Evolutionary conservation across 1,139 yeast species (phyloP).

Genomic region (Scheffersomyces lignicola): DNA sequence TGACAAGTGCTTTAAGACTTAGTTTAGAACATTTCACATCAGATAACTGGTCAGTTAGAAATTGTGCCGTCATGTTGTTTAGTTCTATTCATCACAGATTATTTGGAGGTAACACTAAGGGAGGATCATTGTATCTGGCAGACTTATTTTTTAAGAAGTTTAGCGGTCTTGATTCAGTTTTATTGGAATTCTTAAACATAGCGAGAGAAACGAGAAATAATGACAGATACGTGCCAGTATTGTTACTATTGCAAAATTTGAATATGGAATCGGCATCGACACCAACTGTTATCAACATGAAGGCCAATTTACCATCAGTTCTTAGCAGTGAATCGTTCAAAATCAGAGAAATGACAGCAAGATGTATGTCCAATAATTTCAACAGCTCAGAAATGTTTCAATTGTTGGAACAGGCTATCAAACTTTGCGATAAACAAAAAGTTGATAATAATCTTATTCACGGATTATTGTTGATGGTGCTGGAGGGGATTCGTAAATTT

Average conservation of each 20-base stretch:
- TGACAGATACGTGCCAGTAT: slow-evolving; percentile 54
- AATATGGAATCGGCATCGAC: slow-evolving; percentile 36
- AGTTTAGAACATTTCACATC: slow-evolving; percentile 65
- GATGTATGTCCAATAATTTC: slow-evolving; percentile 57
- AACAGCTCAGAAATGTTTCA: slow-evolving; percentile 5
- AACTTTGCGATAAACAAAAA: slow-evolving; percentile 16
- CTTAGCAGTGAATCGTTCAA: slow-evolving; percentile 65
- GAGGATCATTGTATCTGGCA: slow-evolving; percentile 20
- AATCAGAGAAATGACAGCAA: slow-evolving; percentile 81
- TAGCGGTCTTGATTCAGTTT: slow-evolving; percentile 48
- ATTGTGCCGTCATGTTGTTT: slow-evolving; percentile 91
- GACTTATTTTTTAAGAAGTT: slow-evolving; percentile 68
- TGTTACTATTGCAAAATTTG: slow-evolving; percentile 68
- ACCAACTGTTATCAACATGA: not conserved
- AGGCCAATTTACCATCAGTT: not conserved
- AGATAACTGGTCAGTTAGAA: slow-evolving; percentile 79
- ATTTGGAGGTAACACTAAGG: slow-evolving; percentile 60
- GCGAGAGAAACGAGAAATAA: slow-evolving; percentile 5
- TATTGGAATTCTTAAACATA: slow-evolving; percentile 43
- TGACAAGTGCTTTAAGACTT: slow-evolving; percentile 59
- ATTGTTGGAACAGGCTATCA: slow-evolving; percentile 20
- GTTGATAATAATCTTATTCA: slow-evolving; percentile 46
- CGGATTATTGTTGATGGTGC: slow-evolving; percentile 54
- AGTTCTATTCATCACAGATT: slow-evolving; percentile 77
- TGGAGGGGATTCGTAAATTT: slow-evolving; percentile 21